Percentiles rank a stretch among this genome's conserved stretches.
These are phyloP conservation scores for Leccinellum albellum DNA, from an alignment of 768 basidiomycete genomes.

Conservation along the genomic window DNA sequence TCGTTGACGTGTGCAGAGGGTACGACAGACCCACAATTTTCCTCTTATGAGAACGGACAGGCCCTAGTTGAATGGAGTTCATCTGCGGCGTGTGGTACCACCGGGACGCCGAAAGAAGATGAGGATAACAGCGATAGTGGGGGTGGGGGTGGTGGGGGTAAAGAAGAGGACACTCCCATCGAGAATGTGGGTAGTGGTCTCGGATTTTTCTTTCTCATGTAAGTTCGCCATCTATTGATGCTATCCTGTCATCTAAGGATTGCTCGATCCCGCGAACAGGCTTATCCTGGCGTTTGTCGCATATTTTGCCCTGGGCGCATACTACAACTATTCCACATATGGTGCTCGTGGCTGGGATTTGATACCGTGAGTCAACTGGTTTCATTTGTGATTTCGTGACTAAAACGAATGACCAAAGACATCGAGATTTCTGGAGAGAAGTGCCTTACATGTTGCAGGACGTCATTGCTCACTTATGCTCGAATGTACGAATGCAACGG, in stretches of 20 bases:
- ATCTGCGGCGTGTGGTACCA: conserved; percentile 52
- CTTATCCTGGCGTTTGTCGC: conserved; percentile 55
- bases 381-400: conserved; percentile 1
- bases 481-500: conserved; percentile 63
- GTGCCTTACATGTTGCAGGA: conserved; percentile 83
- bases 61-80: conserved; percentile 61
- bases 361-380: conserved; percentile 65
- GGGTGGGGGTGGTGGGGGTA: conserved; percentile 8
- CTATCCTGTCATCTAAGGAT: conserved; percentile 4
- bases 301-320: conserved; percentile 78
- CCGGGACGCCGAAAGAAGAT: conserved; percentile 23
- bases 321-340: conserved; percentile 86
- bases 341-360: conserved; percentile 80
- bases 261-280: conserved; percentile 39
- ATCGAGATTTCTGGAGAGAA: conserved; percentile 88
- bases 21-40: conserved; percentile 47
- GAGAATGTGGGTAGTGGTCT: conserved; percentile 64
- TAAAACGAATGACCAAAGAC: conserved; percentile 39
- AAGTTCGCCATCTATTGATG: conserved; percentile 29
- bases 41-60: conserved; percentile 55
- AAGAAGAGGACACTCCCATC: conserved; percentile 29
- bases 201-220: conserved; percentile 90
- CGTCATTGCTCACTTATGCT: conserved; percentile 73
- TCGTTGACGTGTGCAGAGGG: conserved; percentile 53
- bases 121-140: conserved; percentile 19